Evolutionary conservation across 352 stramenopile genomes (phyloP).

Genomic region (Phytopythium kandeliae): DNA sequence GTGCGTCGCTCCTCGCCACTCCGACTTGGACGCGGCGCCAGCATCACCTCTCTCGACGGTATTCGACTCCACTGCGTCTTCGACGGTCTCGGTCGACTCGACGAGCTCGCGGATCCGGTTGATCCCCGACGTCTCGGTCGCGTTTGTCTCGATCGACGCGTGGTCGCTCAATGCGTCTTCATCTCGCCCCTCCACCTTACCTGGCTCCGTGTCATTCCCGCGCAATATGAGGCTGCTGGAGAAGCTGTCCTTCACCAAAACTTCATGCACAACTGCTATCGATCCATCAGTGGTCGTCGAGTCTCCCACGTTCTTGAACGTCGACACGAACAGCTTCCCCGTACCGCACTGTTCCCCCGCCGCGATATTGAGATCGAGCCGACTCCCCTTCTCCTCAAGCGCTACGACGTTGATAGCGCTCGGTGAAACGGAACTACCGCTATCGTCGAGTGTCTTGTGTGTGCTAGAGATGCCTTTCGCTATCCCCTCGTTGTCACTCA

Average conservation of each 20-base stretch:
- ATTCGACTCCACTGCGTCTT: no score
- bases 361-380: background rate
- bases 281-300: background rate
- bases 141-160: slow-evolving; percentile 17
- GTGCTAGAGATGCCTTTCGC: background rate
- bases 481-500: slow-evolving; percentile 34
- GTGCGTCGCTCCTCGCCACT: background rate
- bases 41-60: background rate
- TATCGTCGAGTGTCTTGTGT: background rate
- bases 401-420: background rate
- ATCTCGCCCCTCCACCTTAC: background rate
- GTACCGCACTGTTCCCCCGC: background rate
- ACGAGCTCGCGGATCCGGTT: slow-evolving; percentile 13
- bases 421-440: background rate
- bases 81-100: background rate
- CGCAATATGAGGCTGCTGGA: background rate
- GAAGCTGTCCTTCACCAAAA: background rate
- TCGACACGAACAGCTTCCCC: no score
- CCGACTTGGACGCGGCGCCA: background rate
- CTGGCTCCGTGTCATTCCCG: background rate
- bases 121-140: slow-evolving; percentile 23
- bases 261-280: background rate
- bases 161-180: slow-evolving; percentile 6
- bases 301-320: background rate
- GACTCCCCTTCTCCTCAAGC: background rate